phyloP scores from a whole-genome alignment of 345 rosid genomes.

The Erodium maritimum region DNA sequence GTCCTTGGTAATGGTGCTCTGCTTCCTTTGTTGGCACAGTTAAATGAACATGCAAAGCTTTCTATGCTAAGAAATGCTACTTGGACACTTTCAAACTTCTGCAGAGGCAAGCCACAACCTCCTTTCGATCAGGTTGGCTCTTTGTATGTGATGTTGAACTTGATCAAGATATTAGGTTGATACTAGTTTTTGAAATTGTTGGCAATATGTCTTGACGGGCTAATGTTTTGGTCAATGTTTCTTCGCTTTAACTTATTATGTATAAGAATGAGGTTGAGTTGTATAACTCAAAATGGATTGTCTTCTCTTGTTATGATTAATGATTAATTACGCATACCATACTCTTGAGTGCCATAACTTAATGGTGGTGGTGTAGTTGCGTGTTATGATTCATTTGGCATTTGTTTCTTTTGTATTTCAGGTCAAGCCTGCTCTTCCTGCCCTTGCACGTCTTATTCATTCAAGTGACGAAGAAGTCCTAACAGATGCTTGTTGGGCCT shows the following conservation, averaged over 20 bases:
- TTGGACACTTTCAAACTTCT: conserved; percentile 80
- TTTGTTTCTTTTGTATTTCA: conserved; percentile 11
- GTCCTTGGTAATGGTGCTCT: conserved; percentile 53
- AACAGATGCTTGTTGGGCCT: conserved; percentile 84
- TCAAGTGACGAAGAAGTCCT: conserved; percentile 74
- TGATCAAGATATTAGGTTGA: neutral
- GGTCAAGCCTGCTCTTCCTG: conserved; percentile 70
- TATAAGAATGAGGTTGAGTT: no score
- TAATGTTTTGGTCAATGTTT: no score
- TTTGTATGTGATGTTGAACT: neutral
- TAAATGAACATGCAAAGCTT: conserved; percentile 59
- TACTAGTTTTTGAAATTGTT: no score
- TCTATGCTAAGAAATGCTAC: conserved; percentile 87
- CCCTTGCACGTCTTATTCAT: conserved; percentile 56
- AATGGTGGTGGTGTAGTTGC: no score
- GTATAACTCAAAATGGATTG: no score
- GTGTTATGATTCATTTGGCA: no score
- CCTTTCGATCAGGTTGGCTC: conserved; percentile 54
- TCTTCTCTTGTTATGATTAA: no score
- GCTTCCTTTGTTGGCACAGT: conserved; percentile 48
- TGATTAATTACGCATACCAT: no score
- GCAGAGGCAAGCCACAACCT: conserved; percentile 80
- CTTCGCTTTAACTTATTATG: no score
- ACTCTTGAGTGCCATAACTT: no score
- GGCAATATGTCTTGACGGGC: no score